Evolutionary conservation across 2,329 filamentous ascomycete species (phyloP).

Genomic region (Cryphonectria radicalis): DNA sequence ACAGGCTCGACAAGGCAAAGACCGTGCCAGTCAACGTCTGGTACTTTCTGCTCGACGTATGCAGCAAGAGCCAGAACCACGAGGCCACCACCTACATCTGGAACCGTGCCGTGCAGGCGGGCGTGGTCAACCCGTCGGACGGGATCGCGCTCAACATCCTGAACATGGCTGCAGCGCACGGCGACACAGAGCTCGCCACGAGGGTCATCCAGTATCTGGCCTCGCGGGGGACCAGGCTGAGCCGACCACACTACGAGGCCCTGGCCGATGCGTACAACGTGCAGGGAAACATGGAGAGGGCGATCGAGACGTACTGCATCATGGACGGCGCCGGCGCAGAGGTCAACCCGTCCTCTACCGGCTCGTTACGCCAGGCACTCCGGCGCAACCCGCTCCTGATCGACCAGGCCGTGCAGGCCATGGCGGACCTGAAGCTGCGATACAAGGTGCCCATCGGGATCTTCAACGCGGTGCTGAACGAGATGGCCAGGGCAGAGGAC

Average conservation of each 20-base stretch:
- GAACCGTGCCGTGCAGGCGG: constrained; percentile 53
- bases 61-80: constrained; percentile 66
- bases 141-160: constrained; percentile 60
- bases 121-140: constrained; percentile 47
- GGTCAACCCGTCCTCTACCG: constrained; percentile 63
- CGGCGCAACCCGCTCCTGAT: constrained; percentile 49
- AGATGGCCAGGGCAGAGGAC: constrained; percentile 26
- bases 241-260: constrained; percentile 76
- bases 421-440: constrained; percentile 55
- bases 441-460: constrained; percentile 43
- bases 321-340: constrained; percentile 69
- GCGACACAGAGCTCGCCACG: constrained; percentile 70
- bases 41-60: constrained; percentile 75
- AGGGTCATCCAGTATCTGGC: constrained; percentile 71
- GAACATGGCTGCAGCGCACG: constrained; percentile 69
- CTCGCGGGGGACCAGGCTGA: constrained; percentile 60
- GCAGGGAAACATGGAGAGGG: constrained; percentile 63
- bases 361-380: constrained; percentile 64
- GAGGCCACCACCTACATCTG: constrained; percentile 72
- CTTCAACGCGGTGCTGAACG: constrained; percentile 48
- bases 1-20: constrained; percentile 49
- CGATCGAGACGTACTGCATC: constrained; percentile 72
- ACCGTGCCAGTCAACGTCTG: constrained; percentile 59
- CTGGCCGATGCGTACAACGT: constrained; percentile 73
- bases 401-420: constrained; percentile 55